Evolutionary conservation across 345 rosid species (phyloP), one percentile per base, ranked within the genome.

Genomic region (Populus simonii): DNA sequence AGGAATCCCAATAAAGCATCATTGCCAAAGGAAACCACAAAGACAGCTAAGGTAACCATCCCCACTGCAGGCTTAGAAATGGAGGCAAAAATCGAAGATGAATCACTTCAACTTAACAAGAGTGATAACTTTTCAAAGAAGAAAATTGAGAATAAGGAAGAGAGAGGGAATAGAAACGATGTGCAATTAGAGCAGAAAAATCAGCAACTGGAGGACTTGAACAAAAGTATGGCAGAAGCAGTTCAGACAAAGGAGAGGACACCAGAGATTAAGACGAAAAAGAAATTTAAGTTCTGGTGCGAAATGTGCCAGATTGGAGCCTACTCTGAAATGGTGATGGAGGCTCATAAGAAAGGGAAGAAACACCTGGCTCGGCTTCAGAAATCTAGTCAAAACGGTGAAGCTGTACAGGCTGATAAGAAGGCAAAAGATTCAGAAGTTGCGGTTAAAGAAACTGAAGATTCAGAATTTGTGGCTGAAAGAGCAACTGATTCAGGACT

Each of bases 321-420:
- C 1, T 31, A 74, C 49, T 80, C 87, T 72, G 61, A 53, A 62
- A 25, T 23, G 66, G 85, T 82, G 71, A 81, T 89, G 88, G 87
- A 79, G 73, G 69, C 17, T 74, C 96, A 89, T 84, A 71, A 15
- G 72, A 85, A 71, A 59, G 93, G 94, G 75, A 92, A 79, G 83
- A 90, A 79, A 68, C 97, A 93, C 76, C 55, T n/a, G 55, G 66
- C 71, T 78, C 57, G 39, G 71, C 72, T 82, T 61, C 71, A 33
- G 87, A 61, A 82, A 74, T 77, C 43, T 66, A 53, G 57, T 51
- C 51, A 27, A 70, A 72, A 74, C 25, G 59, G 7, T 25, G 76
- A 49, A 80, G 76, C 75, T 20, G 41, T 35, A 13, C 61, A 61
- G 6, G 29, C 55, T 22, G 0, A 65, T 10, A 45, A 65, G 70